Conservation (phyloP, 129 eudicot genomes). For the Ambrosia trifida region DNA sequence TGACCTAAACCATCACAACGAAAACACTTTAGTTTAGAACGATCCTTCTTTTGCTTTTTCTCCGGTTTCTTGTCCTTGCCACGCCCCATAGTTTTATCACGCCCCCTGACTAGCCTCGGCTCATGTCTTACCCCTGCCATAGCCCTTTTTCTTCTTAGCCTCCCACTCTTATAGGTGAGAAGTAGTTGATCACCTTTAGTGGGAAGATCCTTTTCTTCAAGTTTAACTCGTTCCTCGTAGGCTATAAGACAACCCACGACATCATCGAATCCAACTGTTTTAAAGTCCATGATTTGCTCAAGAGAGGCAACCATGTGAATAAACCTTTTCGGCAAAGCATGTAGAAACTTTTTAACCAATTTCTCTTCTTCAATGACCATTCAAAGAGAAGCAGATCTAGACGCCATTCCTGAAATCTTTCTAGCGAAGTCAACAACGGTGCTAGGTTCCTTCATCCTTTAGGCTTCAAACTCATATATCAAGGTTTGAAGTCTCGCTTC, state of each 20-base stretch:
- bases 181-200: not conserved
- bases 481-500: too few species aligned
- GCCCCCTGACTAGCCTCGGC: too few species aligned
- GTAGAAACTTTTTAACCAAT: not conserved
- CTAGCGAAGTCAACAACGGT: too few species aligned
- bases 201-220: not conserved
- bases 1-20: not conserved
- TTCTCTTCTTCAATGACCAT: not conserved
- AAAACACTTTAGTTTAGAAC: not conserved
- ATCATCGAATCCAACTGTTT: not conserved
- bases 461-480: too few species aligned
- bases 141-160: too few species aligned
- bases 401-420: not conserved
- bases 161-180: too few species aligned
- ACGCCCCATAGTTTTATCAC: not conserved
- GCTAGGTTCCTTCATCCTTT: too few species aligned
- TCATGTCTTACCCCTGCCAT: too few species aligned
- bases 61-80: not conserved
- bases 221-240: not conserved
- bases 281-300: too few species aligned
- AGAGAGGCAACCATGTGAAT: too few species aligned
- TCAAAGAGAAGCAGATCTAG: not conserved
- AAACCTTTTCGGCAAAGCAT: too few species aligned
- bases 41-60: not conserved
- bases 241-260: not conserved